A percentile compares a stretch with the other conserved stretches of the same genome.
Conservation (phyloP, 2,329 filamentous ascomycete genomes). For the Trichoderma koningii region DNA sequence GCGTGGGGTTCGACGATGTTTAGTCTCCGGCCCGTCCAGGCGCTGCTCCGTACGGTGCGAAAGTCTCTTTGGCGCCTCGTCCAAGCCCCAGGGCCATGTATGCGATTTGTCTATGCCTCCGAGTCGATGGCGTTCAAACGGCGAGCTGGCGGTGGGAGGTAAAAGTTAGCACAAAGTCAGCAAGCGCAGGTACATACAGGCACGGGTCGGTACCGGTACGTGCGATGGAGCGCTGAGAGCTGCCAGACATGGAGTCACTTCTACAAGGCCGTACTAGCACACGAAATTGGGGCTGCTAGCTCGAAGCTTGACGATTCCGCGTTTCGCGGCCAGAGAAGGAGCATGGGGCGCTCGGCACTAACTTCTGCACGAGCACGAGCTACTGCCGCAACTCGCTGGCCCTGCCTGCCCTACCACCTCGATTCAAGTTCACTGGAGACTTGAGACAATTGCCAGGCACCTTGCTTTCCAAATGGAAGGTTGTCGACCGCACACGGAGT, state of each 20-base stretch:
- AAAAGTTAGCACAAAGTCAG: not conserved
- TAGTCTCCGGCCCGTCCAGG: conserved; percentile 27
- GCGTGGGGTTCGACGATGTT: conserved; percentile 13
- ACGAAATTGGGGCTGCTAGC: conserved; percentile 4
- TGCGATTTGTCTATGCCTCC: not conserved
- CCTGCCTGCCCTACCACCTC: not conserved
- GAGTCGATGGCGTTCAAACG: not conserved
- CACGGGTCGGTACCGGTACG: not conserved
- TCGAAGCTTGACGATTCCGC: conserved; percentile 20
- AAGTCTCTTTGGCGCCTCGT: conserved; percentile 20
- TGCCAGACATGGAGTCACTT: not conserved
- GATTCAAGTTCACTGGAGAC: no score
- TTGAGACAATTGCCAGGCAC: not conserved
- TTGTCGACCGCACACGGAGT: no score
- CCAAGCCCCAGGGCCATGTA: not conserved
- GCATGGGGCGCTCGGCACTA: conserved; percentile 20
- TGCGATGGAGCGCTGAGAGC: not conserved
- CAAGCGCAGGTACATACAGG: conserved; percentile 3
- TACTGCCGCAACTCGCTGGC: conserved; percentile 1
- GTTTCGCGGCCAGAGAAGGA: conserved; percentile 5
- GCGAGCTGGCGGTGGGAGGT: conserved; percentile 1
- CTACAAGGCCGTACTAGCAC: not conserved
- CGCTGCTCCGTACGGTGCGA: conserved; percentile 27
- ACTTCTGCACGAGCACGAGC: conserved; percentile 18
- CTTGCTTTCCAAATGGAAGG: not conserved